Evolutionary conservation across 2,329 filamentous ascomycete species (phyloP), one percentile per base, ranked within the genome.

Genomic region (Magnaporthiopsis poae): DNA sequence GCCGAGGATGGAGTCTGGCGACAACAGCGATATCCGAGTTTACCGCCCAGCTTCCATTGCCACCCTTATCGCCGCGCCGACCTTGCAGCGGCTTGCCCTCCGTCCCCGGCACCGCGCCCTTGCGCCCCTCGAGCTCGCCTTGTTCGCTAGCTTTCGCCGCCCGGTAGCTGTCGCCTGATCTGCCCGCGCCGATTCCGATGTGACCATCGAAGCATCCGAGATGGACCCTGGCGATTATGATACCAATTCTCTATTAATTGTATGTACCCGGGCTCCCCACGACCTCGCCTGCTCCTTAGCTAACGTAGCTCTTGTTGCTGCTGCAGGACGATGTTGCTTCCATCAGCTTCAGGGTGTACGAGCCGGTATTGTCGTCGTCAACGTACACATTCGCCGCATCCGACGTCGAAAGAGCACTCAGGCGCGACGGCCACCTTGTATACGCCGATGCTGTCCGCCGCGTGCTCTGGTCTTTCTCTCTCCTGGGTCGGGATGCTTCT

Each of bases 221-320:
- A 87, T 87, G 85, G 85, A 87, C 76, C 81, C 82, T 75, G 82
- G 83, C 70, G 84, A 87, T 77, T 86, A 86, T 76, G 84, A 86
- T 73, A 87, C 85, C 74, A 87, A 87, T 77, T 81, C 80, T 68
- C 77, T 87, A 72, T 77, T 85, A 72, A 80, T 86, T 78, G 85
- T 87, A 71, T 72, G 82, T 78, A 52, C 31, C 36, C 61, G 46
- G 25, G 52, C 60, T 60, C 36, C 12, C 8, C 61, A 25, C 36
- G 13, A 33, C 27, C 12, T 33, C 31, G 29, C 33, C 11, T 52
- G 39, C 52, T 66, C 66, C 9, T 27, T 63, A 59, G 35, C 65
- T 18, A 35, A 60, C 18, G 8, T 61, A 11, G 61, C 64, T 15
- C 60, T 33, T 63, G 3, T 21, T 56, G 46, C 25, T 33, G 21